phyloP scores from a whole-genome alignment of 768 basidiomycete species.

The Leccinum boreale region DNA sequence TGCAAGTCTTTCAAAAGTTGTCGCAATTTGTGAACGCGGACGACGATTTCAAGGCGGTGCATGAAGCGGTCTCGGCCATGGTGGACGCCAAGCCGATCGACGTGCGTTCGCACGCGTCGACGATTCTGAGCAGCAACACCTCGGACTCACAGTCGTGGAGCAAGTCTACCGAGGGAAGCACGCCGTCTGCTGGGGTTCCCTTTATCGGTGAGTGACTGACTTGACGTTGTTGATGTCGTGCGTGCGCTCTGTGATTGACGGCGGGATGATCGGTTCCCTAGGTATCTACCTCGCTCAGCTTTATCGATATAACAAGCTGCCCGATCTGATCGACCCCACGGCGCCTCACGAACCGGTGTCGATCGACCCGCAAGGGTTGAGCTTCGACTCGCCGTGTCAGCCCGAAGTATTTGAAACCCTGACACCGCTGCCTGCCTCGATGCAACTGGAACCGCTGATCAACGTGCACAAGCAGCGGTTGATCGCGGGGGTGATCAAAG shows the following conservation, averaged over 20 bases:
- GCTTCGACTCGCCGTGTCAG: conserved; percentile 66
- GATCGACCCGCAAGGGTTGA: conserved; percentile 58
- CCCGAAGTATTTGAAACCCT: conserved; percentile 79
- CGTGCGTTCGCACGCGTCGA: conserved; percentile 49
- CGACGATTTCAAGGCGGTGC: conserved; percentile 75
- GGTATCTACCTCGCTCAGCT: conserved; percentile 79
- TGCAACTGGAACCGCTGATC: conserved; percentile 81
- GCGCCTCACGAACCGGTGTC: conserved; percentile 66
- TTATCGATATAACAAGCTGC: conserved; percentile 59
- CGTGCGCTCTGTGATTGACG: not conserved
- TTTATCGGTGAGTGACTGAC: conserved; percentile 61
- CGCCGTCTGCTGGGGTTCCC: conserved; percentile 66
- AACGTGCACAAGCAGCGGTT: conserved; percentile 86
- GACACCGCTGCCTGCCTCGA: conserved; percentile 67
- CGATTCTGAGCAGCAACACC: conserved; percentile 46
- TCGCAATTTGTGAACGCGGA: conserved; percentile 58
- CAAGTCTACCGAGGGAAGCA: conserved; percentile 40
- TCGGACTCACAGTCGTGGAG: conserved; percentile 39
- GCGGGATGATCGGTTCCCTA: conserved; percentile 25
- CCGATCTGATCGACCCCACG: conserved; percentile 82
- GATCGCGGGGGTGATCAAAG: conserved; percentile 78
- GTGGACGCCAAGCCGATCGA: conserved; percentile 64
- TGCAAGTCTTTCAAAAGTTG: conserved; percentile 69
- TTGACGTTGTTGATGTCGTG: not conserved
- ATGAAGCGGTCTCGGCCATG: conserved; percentile 59